These are phyloP conservation scores for Naegleria lovaniensis DNA, from an alignment of 208 protist species.

Conservation along the genomic window DNA sequence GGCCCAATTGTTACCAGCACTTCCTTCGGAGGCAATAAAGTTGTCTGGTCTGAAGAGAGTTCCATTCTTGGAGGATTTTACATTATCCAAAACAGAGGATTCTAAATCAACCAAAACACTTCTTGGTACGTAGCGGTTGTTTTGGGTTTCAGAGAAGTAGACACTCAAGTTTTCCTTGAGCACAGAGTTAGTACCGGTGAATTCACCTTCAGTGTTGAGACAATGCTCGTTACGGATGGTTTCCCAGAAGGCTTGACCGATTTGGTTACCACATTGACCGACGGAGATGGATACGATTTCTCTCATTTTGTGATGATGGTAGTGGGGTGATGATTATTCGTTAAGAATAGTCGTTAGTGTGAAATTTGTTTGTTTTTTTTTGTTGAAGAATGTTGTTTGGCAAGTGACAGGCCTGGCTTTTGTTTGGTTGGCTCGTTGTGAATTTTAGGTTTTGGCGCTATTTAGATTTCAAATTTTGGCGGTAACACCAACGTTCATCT, in stretches of 20 bases:
- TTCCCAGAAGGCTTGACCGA: not conserved
- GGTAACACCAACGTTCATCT: too few species aligned
- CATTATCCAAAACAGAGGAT: slow-evolving; percentile 53
- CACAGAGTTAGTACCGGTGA: not conserved
- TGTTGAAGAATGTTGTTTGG: too few species aligned
- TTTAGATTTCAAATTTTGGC: too few species aligned
- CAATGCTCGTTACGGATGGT: not conserved
- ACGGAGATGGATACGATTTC: slow-evolving; percentile 14
- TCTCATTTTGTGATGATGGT: slow-evolving; percentile 2
- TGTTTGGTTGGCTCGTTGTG: too few species aligned
- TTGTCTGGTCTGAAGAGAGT: slow-evolving; percentile 62
- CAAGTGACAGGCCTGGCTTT: too few species aligned
- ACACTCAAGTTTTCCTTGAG: not conserved
- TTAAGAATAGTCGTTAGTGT: too few species aligned
- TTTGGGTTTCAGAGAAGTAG: slow-evolving; percentile 15
- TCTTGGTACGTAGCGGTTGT: slow-evolving; percentile 27
- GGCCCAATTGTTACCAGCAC: slow-evolving; percentile 68
- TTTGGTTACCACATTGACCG: slow-evolving; percentile 30
- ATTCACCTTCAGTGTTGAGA: not conserved
- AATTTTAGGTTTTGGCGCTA: too few species aligned
- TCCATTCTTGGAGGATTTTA: slow-evolving; percentile 45
- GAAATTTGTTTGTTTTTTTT: too few species aligned
- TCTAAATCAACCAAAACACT: slow-evolving; percentile 54
- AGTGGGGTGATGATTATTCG: too few species aligned
- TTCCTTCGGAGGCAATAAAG: slow-evolving; percentile 52